These are phyloP conservation scores for Trichoderma atroviride DNA, from an alignment of 2,329 filamentous ascomycete genomes.

Conservation along the genomic window DNA sequence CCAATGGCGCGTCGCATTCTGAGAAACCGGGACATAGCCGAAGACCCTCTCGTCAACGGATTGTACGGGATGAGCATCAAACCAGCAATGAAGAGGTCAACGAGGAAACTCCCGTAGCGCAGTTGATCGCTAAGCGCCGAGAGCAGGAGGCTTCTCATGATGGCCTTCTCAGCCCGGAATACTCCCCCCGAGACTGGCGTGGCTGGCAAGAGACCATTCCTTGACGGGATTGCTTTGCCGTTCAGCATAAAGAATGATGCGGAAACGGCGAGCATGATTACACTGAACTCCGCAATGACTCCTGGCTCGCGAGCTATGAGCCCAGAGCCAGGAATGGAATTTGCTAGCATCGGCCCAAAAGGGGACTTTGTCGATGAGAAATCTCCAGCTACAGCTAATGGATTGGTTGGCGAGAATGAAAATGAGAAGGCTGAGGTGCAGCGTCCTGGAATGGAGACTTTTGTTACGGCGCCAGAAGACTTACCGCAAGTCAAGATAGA, in stretches of 20 bases:
- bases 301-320: slow-evolving; percentile 42
- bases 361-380: not conserved
- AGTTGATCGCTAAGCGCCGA: slow-evolving; percentile 48
- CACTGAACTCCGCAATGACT: slow-evolving; percentile 53
- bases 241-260: slow-evolving; percentile 68
- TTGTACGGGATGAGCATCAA: slow-evolving; percentile 57
- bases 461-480: slow-evolving; percentile 56
- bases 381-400: not conserved
- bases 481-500: slow-evolving; percentile 38
- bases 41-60: slow-evolving; percentile 48
- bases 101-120: slow-evolving; percentile 48
- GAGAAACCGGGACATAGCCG: slow-evolving; percentile 38
- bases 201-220: slow-evolving; percentile 64
- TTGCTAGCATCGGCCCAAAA: slow-evolving; percentile 6
- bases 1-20: slow-evolving; percentile 46
- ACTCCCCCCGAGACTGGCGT: slow-evolving; percentile 51
- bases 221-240: slow-evolving; percentile 71
- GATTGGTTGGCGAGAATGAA: not conserved
- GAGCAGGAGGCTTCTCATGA: slow-evolving; percentile 45
- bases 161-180: slow-evolving; percentile 49
- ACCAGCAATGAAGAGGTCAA: slow-evolving; percentile 40
- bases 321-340: slow-evolving; percentile 23
- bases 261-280: slow-evolving; percentile 71
- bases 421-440: slow-evolving; percentile 25
- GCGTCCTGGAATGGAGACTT: slow-evolving; percentile 55